These are phyloP conservation scores for Colletotrichum plurivorum DNA, from an alignment of 2,329 filamentous ascomycete species.

Conservation along the genomic window DNA sequence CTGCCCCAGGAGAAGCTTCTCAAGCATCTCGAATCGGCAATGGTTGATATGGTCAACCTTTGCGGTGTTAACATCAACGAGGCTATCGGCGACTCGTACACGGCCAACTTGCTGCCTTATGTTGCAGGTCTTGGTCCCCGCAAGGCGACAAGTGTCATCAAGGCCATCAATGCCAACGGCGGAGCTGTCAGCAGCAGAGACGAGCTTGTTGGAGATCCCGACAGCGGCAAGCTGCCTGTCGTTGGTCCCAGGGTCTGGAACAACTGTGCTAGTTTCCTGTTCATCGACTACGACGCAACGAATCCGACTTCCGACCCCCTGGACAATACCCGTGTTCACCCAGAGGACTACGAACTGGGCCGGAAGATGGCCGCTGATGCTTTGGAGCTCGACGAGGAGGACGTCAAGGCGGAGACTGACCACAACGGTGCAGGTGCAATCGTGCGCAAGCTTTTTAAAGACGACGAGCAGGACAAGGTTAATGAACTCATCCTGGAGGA, in stretches of 20 bases:
- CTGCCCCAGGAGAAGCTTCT: constrained; percentile 89
- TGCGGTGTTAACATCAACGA: constrained; percentile 97
- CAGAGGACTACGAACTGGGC: constrained; percentile 97
- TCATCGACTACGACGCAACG: constrained; percentile 87
- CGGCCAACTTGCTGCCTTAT: constrained; percentile 90
- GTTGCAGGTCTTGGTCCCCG: constrained; percentile 92
- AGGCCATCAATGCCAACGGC: constrained; percentile 92
- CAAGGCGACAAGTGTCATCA: constrained; percentile 81
- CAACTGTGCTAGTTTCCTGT: constrained; percentile 97
- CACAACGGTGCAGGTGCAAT: constrained; percentile 92
- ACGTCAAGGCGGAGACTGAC: constrained; percentile 93
- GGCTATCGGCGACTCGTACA: constrained; percentile 84
- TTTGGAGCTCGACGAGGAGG: constrained; percentile 95
- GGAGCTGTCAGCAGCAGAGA: constrained; percentile 87
- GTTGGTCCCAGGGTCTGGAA: constrained; percentile 94
- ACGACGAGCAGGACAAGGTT: constrained; percentile 93
- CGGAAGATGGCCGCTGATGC: constrained; percentile 99
- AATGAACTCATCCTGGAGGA: constrained; percentile 97
- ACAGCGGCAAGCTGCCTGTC: constrained; percentile 81
- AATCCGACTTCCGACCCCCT: constrained; percentile 90
- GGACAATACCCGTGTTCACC: constrained; percentile 97
- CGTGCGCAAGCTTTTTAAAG: constrained; percentile 93
- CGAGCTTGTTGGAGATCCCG: constrained; percentile 90
- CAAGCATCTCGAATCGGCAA: constrained; percentile 91
- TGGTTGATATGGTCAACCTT: constrained; percentile 99